phyloP scores from a whole-genome alignment of 441 rosid genomes.

The Melastoma candidum region DNA sequence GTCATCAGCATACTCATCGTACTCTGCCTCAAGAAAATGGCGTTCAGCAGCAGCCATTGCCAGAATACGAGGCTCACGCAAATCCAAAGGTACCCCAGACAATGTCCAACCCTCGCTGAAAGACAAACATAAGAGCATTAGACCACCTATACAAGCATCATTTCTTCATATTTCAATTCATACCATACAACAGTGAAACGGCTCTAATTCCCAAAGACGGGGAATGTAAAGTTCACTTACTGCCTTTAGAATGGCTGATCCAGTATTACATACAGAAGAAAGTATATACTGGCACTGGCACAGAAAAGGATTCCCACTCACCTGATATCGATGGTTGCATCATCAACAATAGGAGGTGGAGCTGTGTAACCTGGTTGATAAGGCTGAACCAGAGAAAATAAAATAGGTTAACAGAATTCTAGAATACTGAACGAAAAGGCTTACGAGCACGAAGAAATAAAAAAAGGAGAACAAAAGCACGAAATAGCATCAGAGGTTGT shows the following conservation, averaged over 20 bases:
- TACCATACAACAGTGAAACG: too few species aligned
- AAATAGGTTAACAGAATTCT: neutral
- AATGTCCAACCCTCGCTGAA: conserved; percentile 5
- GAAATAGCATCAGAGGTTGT: too few species aligned
- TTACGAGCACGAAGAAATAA: neutral
- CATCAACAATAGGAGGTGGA: conserved; percentile 8
- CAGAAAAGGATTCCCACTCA: neutral
- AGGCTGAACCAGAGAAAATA: conserved; percentile 1
- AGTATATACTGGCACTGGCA: neutral
- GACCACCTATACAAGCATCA: too few species aligned
- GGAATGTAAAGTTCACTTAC: too few species aligned
- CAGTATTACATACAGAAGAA: neutral
- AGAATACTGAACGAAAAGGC: neutral
- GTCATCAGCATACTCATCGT: conserved; percentile 10
- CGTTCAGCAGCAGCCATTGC: conserved; percentile 9
- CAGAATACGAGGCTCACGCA: conserved; percentile 6
- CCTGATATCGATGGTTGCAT: conserved; percentile 11
- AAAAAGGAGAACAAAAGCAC: neutral
- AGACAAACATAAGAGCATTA: neutral
- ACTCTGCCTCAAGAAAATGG: conserved; percentile 8
- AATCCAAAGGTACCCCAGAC: conserved; percentile 5
- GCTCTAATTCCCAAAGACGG: too few species aligned
- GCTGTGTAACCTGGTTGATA: conserved; percentile 12
- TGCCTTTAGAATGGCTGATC: neutral
- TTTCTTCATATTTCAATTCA: too few species aligned